Evolutionary conservation across 1,284 basidiomycete genomes (phyloP).

Genomic region (Pyrrhoderma noxium): DNA sequence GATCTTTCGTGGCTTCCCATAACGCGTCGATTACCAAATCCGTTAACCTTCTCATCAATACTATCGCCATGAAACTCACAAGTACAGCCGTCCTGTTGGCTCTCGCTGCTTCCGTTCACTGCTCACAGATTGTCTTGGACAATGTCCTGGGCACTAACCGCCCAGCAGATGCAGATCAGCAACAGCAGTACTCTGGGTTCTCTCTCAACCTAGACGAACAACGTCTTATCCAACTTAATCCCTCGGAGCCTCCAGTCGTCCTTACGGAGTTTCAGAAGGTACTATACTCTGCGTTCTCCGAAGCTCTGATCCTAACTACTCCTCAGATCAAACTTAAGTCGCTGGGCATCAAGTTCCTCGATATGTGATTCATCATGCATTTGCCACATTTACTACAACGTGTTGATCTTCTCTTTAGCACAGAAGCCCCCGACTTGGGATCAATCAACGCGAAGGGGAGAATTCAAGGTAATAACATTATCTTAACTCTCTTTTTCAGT

Average conservation of each 20-base stretch:
- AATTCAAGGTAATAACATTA: constrained; percentile 31
- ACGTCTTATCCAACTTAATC: constrained; percentile 70
- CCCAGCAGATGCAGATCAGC: constrained; percentile 9
- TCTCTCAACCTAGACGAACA: constrained; percentile 61
- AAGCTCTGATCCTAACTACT: not conserved
- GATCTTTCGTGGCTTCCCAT: not conserved
- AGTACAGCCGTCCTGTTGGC: constrained; percentile 5
- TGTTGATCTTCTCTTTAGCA: constrained; percentile 39
- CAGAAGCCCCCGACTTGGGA: constrained; percentile 62
- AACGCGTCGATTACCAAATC: not conserved
- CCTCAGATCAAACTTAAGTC: constrained; percentile 70
- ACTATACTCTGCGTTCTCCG: not conserved
- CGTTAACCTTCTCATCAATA: not conserved
- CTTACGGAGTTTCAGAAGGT: constrained; percentile 84
- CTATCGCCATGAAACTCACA: constrained; percentile 11
- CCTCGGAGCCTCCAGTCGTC: constrained; percentile 57
- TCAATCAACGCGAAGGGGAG: constrained; percentile 33
- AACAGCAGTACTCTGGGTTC: constrained; percentile 31
- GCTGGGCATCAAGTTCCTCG: constrained; percentile 74
- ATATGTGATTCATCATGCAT: constrained; percentile 54
- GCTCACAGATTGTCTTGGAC: constrained; percentile 20
- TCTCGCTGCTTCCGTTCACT: constrained; percentile 8
- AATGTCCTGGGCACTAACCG: not conserved
- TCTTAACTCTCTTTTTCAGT: not conserved
- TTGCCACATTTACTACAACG: constrained; percentile 15